Evolutionary conservation across 2,329 filamentous ascomycete species (phyloP).

Genomic region (Penicillium sp.): DNA sequence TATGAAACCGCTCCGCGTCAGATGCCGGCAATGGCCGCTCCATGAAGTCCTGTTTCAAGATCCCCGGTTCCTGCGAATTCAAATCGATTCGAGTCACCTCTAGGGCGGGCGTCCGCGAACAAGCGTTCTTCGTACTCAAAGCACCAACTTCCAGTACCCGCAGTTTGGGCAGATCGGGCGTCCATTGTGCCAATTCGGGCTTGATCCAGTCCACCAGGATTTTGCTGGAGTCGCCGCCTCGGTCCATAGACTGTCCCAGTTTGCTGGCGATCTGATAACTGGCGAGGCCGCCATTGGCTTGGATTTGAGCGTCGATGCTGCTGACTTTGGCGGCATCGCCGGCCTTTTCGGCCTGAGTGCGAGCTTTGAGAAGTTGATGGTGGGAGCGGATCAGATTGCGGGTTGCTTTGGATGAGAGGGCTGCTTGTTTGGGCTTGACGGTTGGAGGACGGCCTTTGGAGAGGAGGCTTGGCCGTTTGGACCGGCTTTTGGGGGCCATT

Average conservation of each 20-base stretch:
- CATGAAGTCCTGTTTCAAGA: slow-evolving; percentile 92
- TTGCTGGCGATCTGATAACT: slow-evolving; percentile 59
- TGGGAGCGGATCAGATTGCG: slow-evolving; percentile 54
- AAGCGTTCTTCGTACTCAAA: slow-evolving; percentile 76
- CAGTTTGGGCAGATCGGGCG: slow-evolving; percentile 34
- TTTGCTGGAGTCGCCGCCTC: slow-evolving; percentile 59
- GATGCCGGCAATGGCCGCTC: slow-evolving; percentile 62
- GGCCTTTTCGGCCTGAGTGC: slow-evolving; percentile 47
- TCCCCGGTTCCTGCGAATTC: slow-evolving; percentile 71
- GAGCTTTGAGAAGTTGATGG: slow-evolving; percentile 54
- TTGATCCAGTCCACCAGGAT: slow-evolving; percentile 55
- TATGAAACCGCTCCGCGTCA: slow-evolving; percentile 66
- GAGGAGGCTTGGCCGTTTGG: slow-evolving; percentile 34
- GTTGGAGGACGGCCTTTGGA: slow-evolving; percentile 44
- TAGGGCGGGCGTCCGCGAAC: slow-evolving; percentile 65
- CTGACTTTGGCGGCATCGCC: slow-evolving; percentile 38
- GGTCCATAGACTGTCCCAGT: slow-evolving; percentile 53
- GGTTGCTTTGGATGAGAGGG: slow-evolving; percentile 53
- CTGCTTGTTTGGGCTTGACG: slow-evolving; percentile 28
- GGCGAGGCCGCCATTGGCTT: slow-evolving; percentile 53
- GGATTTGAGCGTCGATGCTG: slow-evolving; percentile 46
- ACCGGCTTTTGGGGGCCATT: slow-evolving; percentile 29
- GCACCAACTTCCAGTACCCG: slow-evolving; percentile 84
- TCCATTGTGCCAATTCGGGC: slow-evolving; percentile 22
- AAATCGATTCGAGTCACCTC: slow-evolving; percentile 80